Conservation (phyloP, 2,329 filamentous ascomycete genomes). For the Alternaria brassicae region DNA sequence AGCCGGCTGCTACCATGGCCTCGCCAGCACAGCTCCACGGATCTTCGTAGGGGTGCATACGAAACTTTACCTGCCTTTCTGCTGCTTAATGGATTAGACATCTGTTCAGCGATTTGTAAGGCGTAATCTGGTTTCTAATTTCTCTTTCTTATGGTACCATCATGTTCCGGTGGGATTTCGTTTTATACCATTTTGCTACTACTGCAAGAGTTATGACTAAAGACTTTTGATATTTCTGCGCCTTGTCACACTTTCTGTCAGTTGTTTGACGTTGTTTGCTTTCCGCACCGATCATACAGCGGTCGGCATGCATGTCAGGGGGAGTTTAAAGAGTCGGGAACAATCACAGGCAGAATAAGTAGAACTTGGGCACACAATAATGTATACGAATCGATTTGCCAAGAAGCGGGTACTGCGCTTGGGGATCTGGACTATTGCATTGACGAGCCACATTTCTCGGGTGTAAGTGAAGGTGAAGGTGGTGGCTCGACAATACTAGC, state of each 20-base stretch:
- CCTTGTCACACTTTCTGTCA: background rate
- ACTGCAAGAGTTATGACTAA: background rate
- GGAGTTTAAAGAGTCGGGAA: background rate
- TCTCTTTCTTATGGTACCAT: slow-evolving; percentile 4
- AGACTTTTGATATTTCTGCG: background rate
- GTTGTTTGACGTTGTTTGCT: background rate
- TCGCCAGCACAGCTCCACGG: slow-evolving; percentile 4
- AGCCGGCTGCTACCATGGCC: slow-evolving; percentile 2
- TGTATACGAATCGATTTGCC: background rate
- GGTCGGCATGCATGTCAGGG: background rate
- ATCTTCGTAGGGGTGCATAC: slow-evolving; percentile 1
- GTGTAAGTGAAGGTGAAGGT: slow-evolving; percentile 1
- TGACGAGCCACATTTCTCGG: background rate
- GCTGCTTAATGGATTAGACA: slow-evolving; percentile 4
- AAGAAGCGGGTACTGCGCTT: background rate
- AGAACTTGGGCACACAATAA: background rate
- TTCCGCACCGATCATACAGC: background rate
- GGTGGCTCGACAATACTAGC: slow-evolving; percentile 1
- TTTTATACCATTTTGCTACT: slow-evolving; percentile 15
- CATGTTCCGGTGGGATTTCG: slow-evolving; percentile 7
- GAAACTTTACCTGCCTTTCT: background rate
- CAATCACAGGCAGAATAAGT: background rate
- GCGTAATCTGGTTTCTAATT: background rate
- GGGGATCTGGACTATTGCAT: background rate
- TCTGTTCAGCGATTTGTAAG: background rate